Evolutionary conservation across 2,329 filamentous ascomycete species (phyloP), one percentile per base, ranked within the genome.

Genomic region (Penicillium sp.): DNA sequence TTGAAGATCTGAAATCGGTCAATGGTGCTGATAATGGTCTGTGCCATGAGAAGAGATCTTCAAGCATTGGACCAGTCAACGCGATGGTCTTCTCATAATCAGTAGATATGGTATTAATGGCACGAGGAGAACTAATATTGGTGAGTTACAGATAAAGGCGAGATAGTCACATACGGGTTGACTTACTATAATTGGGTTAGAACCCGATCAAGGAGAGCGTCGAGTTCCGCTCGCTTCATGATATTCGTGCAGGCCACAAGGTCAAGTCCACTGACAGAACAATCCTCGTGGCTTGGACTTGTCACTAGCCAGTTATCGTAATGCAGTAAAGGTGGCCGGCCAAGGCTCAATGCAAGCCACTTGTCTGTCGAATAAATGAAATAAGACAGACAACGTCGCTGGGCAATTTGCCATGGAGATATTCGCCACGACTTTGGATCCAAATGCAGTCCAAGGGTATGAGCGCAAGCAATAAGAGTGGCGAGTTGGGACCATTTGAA

Each of bases 341-440:
- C 52, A 49, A 54, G 52, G 29, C 52, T 54, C 13, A 54, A 33
- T 4, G 52, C 43, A 41, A 54, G 43, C 52, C 52, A 54, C 21
- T 54, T 54, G 27, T 54, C 52, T 12, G 44, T 49, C 25, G 52
- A 48, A 43, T 54, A 54, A 21, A 54, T 43, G 33, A 47, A 39
- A 39, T 39, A 54, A 10, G 52, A 54, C 43, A 54, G 21, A 27
- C 23, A 41, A 10, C 52, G 42, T 23, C 52, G 31, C 43, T 36
- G 52, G 19, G 13, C 38, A n/a, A 49, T 49, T 54, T 54, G 42
- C 25, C 33, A 49, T 13, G 33, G n/a, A 6, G 52, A 25, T 54
- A 54, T 25, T 49, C 33, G 35, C 52, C 52, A 54, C 10, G 42
- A 54, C 17, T 38, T 54, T 33, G 52, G 43, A 33, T 54, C 52